Conservation (phyloP, 176 grass and related monocot genomes). For the Ananas comosus region DNA sequence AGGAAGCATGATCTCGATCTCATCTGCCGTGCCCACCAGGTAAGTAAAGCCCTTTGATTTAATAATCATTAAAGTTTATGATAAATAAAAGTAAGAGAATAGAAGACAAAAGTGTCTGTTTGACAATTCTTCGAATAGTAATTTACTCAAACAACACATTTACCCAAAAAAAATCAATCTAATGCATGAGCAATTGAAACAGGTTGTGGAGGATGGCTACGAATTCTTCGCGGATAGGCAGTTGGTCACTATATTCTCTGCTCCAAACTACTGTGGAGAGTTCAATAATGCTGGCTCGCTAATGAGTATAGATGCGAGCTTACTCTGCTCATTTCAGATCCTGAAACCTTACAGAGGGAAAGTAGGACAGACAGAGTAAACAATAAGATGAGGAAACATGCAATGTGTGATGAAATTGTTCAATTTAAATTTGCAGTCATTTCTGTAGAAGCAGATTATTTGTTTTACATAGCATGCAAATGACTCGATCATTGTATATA, state of each 20-base stretch:
- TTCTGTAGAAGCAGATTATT: not conserved
- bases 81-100: too few relatives aligned
- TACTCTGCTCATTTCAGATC: conserved; percentile 9
- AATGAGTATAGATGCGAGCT: conserved; percentile 4
- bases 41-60: not conserved
- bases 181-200: not conserved
- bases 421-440: not conserved
- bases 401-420: not conserved
- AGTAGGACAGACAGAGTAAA: not conserved
- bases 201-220: conserved; percentile 10
- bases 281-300: conserved; percentile 6
- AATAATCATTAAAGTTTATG: not conserved
- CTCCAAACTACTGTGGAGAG: conserved; percentile 8
- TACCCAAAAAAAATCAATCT: not conserved
- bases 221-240: conserved; percentile 4
- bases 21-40: conserved; percentile 58
- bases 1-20: conserved; percentile 56
- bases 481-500: not conserved
- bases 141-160: too few relatives aligned
- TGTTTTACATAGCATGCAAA: not conserved
- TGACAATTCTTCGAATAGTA: too few relatives aligned
- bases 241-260: conserved; percentile 6
- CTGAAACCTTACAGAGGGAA: conserved; percentile 4
- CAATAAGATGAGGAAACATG: not conserved
- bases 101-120: too few relatives aligned